Evolutionary conservation across 208 protist genomes (phyloP).

Genomic region (Leptomonas seymouri): DNA sequence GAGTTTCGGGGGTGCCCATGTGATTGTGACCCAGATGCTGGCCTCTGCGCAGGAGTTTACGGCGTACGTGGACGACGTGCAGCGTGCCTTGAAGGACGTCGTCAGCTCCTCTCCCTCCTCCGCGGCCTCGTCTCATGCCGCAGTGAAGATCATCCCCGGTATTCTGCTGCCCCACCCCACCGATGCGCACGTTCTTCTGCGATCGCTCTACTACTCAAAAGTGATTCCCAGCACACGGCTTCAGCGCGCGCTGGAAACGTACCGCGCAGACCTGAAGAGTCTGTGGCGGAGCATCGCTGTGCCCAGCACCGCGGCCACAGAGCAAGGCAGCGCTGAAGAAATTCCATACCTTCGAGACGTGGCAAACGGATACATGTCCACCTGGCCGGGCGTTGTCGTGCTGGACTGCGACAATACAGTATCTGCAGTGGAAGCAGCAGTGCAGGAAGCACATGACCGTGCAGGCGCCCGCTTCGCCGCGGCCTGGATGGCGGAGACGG

Average conservation of each 20-base stretch:
- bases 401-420: not conserved
- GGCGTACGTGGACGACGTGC: slow-evolving; percentile 23
- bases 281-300: slow-evolving; percentile 22
- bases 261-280: slow-evolving; percentile 14
- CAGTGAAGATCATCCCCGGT: slow-evolving; percentile 22
- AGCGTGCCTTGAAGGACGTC: slow-evolving; percentile 10
- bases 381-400: slow-evolving; percentile 5
- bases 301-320: too few relatives aligned
- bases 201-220: slow-evolving; percentile 30
- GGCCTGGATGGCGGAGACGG: slow-evolving; percentile 25
- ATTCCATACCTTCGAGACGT: not conserved
- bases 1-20: not conserved
- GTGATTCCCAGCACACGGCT: slow-evolving; percentile 27
- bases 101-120: slow-evolving; percentile 6
- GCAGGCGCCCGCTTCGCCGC: slow-evolving; percentile 11
- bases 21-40: slow-evolving; percentile 43
- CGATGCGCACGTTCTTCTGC: slow-evolving; percentile 21
- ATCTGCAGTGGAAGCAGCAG: slow-evolving; percentile 9
- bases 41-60: slow-evolving; percentile 33
- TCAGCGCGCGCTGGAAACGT: slow-evolving; percentile 19
- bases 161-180: slow-evolving; percentile 29
- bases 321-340: not conserved
- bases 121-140: not conserved
- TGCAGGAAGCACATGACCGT: not conserved
- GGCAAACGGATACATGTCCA: slow-evolving; percentile 7